These are phyloP conservation scores for Penicillium sp. DNA, from an alignment of 2,329 filamentous ascomycete genomes.

Conservation along the genomic window DNA sequence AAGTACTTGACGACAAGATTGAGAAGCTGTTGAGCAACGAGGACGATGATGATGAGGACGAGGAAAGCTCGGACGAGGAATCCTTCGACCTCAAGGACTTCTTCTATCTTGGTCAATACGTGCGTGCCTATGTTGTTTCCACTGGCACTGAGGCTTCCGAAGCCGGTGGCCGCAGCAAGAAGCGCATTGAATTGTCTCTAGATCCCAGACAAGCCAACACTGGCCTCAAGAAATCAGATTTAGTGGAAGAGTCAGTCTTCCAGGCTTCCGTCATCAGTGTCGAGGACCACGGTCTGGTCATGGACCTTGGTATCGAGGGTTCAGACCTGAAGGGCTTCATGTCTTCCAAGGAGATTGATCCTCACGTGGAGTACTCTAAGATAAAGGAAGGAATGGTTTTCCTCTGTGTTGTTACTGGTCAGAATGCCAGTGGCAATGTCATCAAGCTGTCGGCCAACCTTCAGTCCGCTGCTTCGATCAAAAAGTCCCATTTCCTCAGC, in stretches of 20 bases:
- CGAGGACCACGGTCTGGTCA: constrained; percentile 93
- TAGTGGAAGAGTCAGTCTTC: constrained; percentile 72
- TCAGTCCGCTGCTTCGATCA: constrained; percentile 65
- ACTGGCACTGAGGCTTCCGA: constrained; percentile 58
- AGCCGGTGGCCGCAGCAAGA: constrained; percentile 64
- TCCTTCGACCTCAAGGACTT: constrained; percentile 71
- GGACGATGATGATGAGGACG: constrained; percentile 55
- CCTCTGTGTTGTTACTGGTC: constrained; percentile 74
- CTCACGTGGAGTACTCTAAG: constrained; percentile 61
- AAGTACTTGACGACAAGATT: constrained; percentile 71
- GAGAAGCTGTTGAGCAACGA: constrained; percentile 64
- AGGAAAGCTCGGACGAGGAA: constrained; percentile 48
- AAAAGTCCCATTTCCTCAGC: constrained; percentile 63
- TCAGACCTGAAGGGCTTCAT: constrained; percentile 75
- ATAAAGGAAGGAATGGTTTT: constrained; percentile 82
- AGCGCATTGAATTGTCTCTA: constrained; percentile 82
- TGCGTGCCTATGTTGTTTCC: constrained; percentile 78
- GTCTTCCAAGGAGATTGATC: constrained; percentile 75
- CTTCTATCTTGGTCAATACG: constrained; percentile 81
- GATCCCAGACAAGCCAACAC: constrained; percentile 76
- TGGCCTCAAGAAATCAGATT: constrained; percentile 67
- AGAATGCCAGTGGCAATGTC: constrained; percentile 75
- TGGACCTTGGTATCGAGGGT: constrained; percentile 79
- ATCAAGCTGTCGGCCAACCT: constrained; percentile 78
- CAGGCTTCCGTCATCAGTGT: constrained; percentile 87